phyloP scores from a whole-genome alignment of 176 grass and related monocot genomes.

The Oryza officinalis region DNA sequence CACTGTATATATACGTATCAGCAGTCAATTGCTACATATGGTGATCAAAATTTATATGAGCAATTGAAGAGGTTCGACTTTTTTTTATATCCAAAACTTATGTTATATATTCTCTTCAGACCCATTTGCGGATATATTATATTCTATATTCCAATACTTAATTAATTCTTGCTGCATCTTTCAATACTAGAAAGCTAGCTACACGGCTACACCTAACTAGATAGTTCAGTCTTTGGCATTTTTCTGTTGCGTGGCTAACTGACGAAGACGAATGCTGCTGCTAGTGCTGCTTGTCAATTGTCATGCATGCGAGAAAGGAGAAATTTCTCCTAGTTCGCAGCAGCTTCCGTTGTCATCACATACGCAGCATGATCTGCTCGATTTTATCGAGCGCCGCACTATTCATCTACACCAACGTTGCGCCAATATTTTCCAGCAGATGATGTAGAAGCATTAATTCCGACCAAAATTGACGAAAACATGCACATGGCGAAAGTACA shows the following conservation, averaged over 20 bases:
- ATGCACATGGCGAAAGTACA: background rate
- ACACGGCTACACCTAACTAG: background rate
- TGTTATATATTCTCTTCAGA: background rate
- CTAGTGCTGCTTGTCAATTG: background rate
- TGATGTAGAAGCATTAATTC: background rate
- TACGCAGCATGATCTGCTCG: background rate
- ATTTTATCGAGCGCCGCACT: background rate
- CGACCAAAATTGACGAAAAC: background rate
- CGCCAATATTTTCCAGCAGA: background rate
- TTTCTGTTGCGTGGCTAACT: background rate
- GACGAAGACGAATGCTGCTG: background rate
- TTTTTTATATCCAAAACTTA: background rate
- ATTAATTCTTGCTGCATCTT: background rate
- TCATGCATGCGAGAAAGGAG: background rate
- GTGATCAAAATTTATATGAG: background rate
- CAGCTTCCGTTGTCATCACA: background rate
- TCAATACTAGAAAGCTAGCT: background rate
- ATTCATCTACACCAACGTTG: background rate
- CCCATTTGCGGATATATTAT: background rate
- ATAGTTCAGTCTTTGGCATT: background rate
- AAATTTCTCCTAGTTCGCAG: background rate
- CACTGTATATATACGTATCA: background rate
- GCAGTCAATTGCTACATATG: background rate
- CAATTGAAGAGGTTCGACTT: background rate
- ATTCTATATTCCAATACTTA: background rate